These are phyloP conservation scores for Tylopilus plumbeoviolaceoides DNA, from an alignment of 768 basidiomycete genomes.

Conservation along the genomic window DNA sequence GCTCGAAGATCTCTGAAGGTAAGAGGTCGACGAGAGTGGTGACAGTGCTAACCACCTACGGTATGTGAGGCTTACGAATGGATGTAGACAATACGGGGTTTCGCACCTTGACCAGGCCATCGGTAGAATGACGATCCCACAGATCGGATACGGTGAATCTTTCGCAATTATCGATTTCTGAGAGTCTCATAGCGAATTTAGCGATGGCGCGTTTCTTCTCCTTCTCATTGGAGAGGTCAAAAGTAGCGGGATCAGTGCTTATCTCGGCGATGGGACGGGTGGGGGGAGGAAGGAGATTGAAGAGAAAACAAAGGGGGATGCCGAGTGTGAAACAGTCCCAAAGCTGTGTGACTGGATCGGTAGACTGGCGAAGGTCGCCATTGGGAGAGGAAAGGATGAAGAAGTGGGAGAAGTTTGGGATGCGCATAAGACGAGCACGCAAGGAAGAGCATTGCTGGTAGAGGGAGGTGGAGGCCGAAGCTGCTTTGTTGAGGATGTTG, in stretches of 20 bases:
- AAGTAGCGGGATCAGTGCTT: conserved; percentile 60
- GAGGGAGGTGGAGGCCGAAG: conserved; percentile 82
- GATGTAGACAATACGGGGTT: not conserved
- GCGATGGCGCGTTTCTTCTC: conserved; percentile 89
- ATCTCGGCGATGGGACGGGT: conserved; percentile 45
- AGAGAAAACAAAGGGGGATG: conserved; percentile 91
- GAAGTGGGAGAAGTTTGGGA: conserved; percentile 68
- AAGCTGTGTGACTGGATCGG: conserved; percentile 90
- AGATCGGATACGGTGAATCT: conserved; percentile 90
- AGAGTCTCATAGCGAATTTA: conserved; percentile 87
- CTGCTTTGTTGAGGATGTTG: conserved; percentile 87
- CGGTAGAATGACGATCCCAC: conserved; percentile 86
- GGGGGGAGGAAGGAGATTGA: conserved; percentile 75
- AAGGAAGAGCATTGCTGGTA: conserved; percentile 89
- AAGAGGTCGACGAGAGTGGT: conserved; percentile 78
- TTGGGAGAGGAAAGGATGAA: conserved; percentile 56
- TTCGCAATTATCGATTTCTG: conserved; percentile 64
- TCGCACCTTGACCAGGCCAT: conserved; percentile 90
- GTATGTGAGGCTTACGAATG: not conserved
- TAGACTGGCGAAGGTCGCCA: conserved; percentile 65
- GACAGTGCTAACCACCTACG: conserved; percentile 85
- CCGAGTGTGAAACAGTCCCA: conserved; percentile 95
- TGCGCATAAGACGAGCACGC: conserved; percentile 70
- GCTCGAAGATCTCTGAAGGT: conserved; percentile 64
- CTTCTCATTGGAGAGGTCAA: conserved; percentile 71